Evolutionary conservation across 306 rosid species (phyloP).

Genomic region (Cicer chorassanicum): DNA sequence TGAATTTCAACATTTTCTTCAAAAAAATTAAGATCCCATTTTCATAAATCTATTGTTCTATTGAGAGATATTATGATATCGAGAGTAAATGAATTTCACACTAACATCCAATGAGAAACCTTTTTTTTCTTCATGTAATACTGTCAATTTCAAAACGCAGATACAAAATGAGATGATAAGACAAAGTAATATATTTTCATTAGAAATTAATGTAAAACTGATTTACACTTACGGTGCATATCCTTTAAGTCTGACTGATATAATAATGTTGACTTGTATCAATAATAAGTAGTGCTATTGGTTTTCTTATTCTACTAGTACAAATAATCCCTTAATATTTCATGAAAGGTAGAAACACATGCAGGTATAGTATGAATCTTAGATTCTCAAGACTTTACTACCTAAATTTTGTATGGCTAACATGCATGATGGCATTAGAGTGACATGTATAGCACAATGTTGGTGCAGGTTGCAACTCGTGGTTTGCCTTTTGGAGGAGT

Average conservation of each 20-base stretch:
- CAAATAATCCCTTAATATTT: too few relatives aligned
- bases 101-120: too few relatives aligned
- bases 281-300: background rate
- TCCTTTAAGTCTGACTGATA: too few relatives aligned
- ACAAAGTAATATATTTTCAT: too few relatives aligned
- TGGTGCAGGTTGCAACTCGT: slow-evolving; percentile 59
- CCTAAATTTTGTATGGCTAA: background rate
- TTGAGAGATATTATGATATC: too few relatives aligned
- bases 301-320: too few relatives aligned
- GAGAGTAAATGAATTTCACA: too few relatives aligned
- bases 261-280: background rate
- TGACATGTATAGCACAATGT: background rate
- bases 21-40: background rate
- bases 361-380: background rate
- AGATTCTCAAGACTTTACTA: background rate
- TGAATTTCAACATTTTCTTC: background rate
- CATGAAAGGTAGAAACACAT: background rate
- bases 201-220: too few relatives aligned
- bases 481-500: slow-evolving; percentile 92
- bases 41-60: slow-evolving; percentile 8
- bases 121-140: too few relatives aligned
- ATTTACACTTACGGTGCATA: too few relatives aligned
- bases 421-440: background rate
- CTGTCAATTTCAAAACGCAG: too few relatives aligned
- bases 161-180: too few relatives aligned